Base-by-base conservation (phyloP, 345 rosid genomes). In the Salix caprea region DNA sequence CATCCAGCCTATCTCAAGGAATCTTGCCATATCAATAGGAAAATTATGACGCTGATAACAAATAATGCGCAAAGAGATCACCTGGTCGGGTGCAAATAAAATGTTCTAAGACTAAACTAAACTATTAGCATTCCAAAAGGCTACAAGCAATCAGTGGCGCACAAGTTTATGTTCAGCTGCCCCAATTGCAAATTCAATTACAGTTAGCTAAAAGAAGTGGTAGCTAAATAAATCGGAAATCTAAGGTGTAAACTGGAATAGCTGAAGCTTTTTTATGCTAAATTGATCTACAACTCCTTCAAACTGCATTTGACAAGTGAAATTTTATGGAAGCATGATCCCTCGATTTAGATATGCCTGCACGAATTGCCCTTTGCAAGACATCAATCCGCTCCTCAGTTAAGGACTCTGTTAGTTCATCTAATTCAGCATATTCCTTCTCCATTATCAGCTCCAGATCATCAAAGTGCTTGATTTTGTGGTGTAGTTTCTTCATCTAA, bases 391-490 rank as follows among this genome's bases (percentile, higher is more conserved):
- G 76, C 61, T 82, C 78, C 75, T 82, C 79, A 6, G 71, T 23
- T 44, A 77, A 71, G 32, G 54, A 65, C 71, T 86, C 92, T 77
- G 89, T 89, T 58, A 87, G 65, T 65, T 84, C 83, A 50, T 89
- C 90, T 46, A 90, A 73, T 85, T 82, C 91, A 14, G 84, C 76
- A 76, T 86, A 82, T 80, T 93, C 96, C 70, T 84, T 86, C 77
- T 91, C 97, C 98, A 93, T 91, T 82, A 93, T 87, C 83, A 76
- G 6, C 84, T 91, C 93, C 79, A 91, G 85, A 4, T 88, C 86
- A 28, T 90, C 96, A 64, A 90, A 80, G 77, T 87, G 84, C 88
- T 90, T 87, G 68, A 91, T 37, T 79, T 95, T 93, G 74, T 85
- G 77, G 42, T 91, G 78, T 88, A 95, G 26, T 77, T 93, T 91